Conservation (phyloP, 305 asterid species). For the Solanum hybrid region DNA sequence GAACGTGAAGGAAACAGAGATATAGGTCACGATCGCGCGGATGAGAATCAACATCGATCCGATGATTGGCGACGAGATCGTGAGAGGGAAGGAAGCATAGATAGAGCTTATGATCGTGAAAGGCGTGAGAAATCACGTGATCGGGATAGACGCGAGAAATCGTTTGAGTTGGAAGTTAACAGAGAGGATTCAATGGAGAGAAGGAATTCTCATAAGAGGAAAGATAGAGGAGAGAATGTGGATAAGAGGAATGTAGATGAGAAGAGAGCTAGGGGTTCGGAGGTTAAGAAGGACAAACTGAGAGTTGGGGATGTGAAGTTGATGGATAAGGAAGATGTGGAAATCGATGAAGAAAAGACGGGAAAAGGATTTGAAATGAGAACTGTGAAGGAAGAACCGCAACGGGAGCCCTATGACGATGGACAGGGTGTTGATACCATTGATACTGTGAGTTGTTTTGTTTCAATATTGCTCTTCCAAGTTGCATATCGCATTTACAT, state of each 20-base stretch:
- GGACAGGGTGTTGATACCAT: background rate
- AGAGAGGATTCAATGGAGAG: background rate
- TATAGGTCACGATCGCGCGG: slow-evolving; percentile 4
- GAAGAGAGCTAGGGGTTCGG: background rate
- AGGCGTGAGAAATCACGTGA: background rate
- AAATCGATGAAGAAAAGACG: background rate
- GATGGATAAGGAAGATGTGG: background rate
- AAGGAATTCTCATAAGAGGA: background rate
- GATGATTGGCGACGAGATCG: background rate
- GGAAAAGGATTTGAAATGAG: background rate
- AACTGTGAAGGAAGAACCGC: background rate
- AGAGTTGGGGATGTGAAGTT: background rate
- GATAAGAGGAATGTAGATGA: background rate
- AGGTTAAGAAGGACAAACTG: background rate
- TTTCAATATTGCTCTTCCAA: background rate
- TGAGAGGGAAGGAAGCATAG: background rate
- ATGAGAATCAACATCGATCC: background rate
- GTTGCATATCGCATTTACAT: background rate
- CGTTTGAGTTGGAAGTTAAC: background rate
- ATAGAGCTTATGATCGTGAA: background rate
- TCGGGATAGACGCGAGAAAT: background rate
- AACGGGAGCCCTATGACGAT: background rate
- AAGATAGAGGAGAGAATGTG: background rate
- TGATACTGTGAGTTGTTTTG: background rate
- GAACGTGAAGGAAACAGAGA: slow-evolving; percentile 51